phyloP scores from a whole-genome alignment of 352 stramenopile species.

The Pythium vanterpoolii region DNA sequence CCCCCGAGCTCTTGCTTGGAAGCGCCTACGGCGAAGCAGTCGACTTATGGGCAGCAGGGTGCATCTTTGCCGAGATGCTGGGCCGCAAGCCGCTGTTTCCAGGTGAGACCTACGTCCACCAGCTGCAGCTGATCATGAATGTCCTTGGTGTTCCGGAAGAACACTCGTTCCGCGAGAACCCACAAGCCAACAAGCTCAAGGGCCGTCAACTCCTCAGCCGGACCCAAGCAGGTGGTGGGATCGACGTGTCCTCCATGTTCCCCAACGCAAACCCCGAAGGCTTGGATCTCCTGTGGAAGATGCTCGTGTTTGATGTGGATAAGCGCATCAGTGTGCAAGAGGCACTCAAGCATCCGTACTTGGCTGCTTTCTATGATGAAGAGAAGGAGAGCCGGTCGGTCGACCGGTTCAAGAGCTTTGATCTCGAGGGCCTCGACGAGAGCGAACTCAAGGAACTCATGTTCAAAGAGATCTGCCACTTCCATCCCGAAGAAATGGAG shows the following conservation, averaged over 20 bases:
- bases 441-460: constrained; percentile 87
- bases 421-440: constrained; percentile 80
- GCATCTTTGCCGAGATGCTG: constrained; percentile 88
- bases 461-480: constrained; percentile 90
- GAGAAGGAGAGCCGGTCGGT: constrained; percentile 61
- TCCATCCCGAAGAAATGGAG: constrained; percentile 87
- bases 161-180: constrained; percentile 88
- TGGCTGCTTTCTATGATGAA: constrained; percentile 87
- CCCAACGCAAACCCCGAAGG: constrained; percentile 84
- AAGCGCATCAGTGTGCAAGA: constrained; percentile 95
- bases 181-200: constrained; percentile 85
- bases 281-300: constrained; percentile 84
- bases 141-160: constrained; percentile 83
- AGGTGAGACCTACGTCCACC: constrained; percentile 84
- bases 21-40: constrained; percentile 83
- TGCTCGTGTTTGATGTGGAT: constrained; percentile 92
- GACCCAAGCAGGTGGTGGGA: constrained; percentile 75
- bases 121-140: constrained; percentile 89
- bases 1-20: constrained; percentile 80
- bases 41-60: constrained; percentile 83
- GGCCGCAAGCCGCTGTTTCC: constrained; percentile 83
- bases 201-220: constrained; percentile 78
- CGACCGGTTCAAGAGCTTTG: constrained; percentile 84
- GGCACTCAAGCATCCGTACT: constrained; percentile 95
- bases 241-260: constrained; percentile 81